Conservation (phyloP, 2,329 filamentous ascomycete species). For the Penicillium sp. region DNA sequence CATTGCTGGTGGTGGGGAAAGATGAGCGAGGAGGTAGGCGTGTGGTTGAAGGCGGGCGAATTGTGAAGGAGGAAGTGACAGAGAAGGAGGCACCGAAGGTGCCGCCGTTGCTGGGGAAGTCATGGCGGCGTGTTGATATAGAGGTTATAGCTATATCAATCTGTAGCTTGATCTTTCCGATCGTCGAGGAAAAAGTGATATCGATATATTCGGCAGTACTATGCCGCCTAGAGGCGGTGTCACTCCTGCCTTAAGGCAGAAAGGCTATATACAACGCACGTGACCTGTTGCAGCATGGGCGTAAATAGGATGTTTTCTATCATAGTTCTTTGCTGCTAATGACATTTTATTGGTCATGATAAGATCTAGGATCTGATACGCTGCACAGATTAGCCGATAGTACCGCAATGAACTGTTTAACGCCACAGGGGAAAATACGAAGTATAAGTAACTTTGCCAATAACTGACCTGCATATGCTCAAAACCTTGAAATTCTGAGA, state of each 20-base stretch:
- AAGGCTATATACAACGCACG: neutral
- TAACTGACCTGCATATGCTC: no score
- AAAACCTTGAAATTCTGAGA: no score
- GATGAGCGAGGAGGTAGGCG: slow-evolving; percentile 85
- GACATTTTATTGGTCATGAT: no score
- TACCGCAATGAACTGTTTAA: no score
- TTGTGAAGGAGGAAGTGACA: slow-evolving; percentile 61
- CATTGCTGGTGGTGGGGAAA: slow-evolving; percentile 59
- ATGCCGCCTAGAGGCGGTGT: neutral
- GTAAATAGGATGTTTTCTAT: no score
- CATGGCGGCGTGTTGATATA: neutral
- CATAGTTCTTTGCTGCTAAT: no score
- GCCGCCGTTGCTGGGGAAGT: slow-evolving; percentile 17
- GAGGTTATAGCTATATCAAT: neutral
- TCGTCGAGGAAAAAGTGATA: slow-evolving; percentile 1
- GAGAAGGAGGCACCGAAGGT: slow-evolving; percentile 41
- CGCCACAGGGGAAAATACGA: no score
- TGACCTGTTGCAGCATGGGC: neutral
- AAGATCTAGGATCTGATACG: no score
- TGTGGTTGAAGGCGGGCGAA: slow-evolving; percentile 89
- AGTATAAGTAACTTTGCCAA: no score
- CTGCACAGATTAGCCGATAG: no score
- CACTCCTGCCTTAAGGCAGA: neutral
- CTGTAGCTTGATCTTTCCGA: neutral
- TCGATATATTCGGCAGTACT: neutral